These are phyloP conservation scores for Komagataella kurtzmanii DNA, from an alignment of 805 yeast genomes.

Conservation along the genomic window DNA sequence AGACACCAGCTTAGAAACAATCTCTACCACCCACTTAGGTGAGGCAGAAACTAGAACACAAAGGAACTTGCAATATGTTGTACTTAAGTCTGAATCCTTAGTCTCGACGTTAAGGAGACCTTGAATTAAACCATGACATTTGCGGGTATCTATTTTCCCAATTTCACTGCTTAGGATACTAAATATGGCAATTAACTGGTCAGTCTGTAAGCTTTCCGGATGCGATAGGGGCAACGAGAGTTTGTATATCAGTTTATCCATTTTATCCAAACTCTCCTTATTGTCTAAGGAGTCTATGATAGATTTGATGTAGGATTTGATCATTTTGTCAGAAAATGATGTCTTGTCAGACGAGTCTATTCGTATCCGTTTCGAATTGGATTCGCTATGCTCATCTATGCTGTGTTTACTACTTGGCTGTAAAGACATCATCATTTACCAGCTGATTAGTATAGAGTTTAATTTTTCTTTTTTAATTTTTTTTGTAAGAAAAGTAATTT, in stretches of 20 bases:
- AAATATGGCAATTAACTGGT: slow-evolving; percentile 42
- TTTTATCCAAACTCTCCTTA: slow-evolving; percentile 1
- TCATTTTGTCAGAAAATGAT: neutral
- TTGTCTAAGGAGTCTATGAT: neutral
- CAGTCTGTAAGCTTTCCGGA: slow-evolving; percentile 37
- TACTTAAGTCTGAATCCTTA: slow-evolving; percentile 21
- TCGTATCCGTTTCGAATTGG: neutral
- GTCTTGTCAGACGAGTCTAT: neutral
- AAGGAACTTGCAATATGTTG: slow-evolving; percentile 56
- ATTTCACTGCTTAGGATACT: slow-evolving; percentile 49
- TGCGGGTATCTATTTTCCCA: slow-evolving; percentile 47
- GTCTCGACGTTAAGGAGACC: slow-evolving; percentile 43
- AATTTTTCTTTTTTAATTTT: no score
- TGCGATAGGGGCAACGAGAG: slow-evolving; percentile 37
- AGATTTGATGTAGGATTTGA: neutral
- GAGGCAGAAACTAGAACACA: slow-evolving; percentile 69
- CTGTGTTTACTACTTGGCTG: neutral
- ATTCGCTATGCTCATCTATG: neutral
- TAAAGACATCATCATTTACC: neutral
- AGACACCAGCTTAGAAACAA: slow-evolving; percentile 51
- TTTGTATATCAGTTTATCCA: slow-evolving; percentile 49
- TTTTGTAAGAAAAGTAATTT: neutral
- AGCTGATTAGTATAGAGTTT: neutral
- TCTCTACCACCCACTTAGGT: slow-evolving; percentile 85
- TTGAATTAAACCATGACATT: slow-evolving; percentile 38